phyloP scores from a whole-genome alignment of 768 basidiomycete genomes.

The Sistotremastrum niveocremeum region DNA sequence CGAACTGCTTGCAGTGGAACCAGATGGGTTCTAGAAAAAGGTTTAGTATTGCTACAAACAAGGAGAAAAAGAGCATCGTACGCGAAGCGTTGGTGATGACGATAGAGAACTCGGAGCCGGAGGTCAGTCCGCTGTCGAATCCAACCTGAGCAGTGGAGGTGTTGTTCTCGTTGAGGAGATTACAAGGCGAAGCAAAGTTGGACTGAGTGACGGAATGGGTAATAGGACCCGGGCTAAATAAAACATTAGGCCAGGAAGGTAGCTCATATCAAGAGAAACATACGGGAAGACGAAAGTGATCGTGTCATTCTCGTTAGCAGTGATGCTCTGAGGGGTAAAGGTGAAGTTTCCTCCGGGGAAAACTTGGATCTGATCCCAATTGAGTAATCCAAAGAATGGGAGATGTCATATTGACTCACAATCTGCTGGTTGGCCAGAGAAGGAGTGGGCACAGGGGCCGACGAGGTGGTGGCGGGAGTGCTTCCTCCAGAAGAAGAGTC shows the following conservation, averaged over 20 bases:
- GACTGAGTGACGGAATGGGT: constrained; percentile 22
- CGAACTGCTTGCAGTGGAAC: constrained; percentile 37
- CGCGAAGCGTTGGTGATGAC: constrained; percentile 34
- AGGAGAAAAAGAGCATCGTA: constrained; percentile 14
- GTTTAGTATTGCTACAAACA: not conserved
- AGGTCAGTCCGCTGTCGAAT: constrained; percentile 41
- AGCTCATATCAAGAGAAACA: not conserved
- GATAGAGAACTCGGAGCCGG: constrained; percentile 28
- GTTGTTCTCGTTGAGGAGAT: constrained; percentile 27
- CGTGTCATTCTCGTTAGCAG: constrained; percentile 33
- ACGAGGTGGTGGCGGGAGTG: constrained; percentile 20
- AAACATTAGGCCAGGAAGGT: not conserved
- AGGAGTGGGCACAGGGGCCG: constrained; percentile 25
- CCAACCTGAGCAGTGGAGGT: constrained; percentile 23
- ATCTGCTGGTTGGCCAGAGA: constrained; percentile 19
- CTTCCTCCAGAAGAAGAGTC: constrained; percentile 10
- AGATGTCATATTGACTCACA: constrained; percentile 12
- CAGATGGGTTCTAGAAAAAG: constrained; percentile 30
- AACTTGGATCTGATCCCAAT: constrained; percentile 28
- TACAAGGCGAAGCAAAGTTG: constrained; percentile 17
- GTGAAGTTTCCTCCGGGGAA: constrained; percentile 22
- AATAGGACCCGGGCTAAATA: not conserved
- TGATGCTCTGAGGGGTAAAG: constrained; percentile 33
- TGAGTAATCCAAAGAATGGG: not conserved
- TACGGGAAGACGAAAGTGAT: constrained; percentile 42